phyloP scores from a whole-genome alignment of 2,329 filamentous ascomycete genomes.

The Alternaria sp. region DNA sequence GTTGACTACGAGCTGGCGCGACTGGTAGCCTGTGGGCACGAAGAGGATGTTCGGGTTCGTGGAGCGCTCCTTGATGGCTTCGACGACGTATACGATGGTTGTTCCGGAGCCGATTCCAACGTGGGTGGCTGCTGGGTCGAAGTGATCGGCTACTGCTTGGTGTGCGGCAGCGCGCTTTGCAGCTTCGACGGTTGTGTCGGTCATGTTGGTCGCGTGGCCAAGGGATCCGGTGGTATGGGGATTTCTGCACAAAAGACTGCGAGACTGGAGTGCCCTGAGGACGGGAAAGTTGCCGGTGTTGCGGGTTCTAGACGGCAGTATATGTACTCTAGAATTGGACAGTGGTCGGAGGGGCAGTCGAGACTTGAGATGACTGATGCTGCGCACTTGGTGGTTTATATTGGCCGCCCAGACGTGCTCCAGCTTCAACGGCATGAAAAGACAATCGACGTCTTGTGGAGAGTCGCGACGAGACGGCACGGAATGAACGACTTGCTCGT shows the following conservation, averaged over 20 bases:
- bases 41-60: constrained; percentile 72
- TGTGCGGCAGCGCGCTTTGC: constrained; percentile 79
- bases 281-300: constrained; percentile 5
- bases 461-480: background rate
- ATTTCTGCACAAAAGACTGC: background rate
- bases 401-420: constrained; percentile 19
- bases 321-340: constrained; percentile 20
- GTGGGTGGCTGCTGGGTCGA: constrained; percentile 67
- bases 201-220: constrained; percentile 32
- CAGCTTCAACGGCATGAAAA: constrained; percentile 28
- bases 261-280: background rate
- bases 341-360: constrained; percentile 30
- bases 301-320: constrained; percentile 12
- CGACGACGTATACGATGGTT: constrained; percentile 84
- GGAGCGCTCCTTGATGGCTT: constrained; percentile 68
- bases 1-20: constrained; percentile 81
- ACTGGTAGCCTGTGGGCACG: constrained; percentile 91
- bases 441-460: background rate
- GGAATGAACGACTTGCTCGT: constrained; percentile 16
- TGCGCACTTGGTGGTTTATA: constrained; percentile 38
- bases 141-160: constrained; percentile 76
- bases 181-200: constrained; percentile 63
- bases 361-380: constrained; percentile 42
- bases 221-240: constrained; percentile 21
- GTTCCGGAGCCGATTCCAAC: constrained; percentile 84